Conservation (phyloP, 1,139 yeast species). For the Meyerozyma carpophila region DNA sequence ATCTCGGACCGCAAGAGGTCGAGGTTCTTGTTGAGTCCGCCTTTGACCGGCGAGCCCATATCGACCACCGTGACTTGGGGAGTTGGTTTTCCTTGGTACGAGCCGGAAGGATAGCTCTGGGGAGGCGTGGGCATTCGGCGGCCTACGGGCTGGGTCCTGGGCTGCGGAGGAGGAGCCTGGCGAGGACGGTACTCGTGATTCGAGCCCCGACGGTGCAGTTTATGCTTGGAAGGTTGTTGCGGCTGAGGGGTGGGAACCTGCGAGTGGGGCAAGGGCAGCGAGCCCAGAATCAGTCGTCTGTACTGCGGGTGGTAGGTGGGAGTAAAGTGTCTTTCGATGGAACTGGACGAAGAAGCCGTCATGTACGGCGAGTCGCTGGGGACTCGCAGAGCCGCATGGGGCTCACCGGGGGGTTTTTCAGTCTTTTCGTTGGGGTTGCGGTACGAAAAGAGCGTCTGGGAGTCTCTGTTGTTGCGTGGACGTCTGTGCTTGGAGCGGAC, state of each 20-base stretch:
- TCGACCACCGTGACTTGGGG: not conserved
- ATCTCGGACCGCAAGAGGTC: slow-evolving; percentile 40
- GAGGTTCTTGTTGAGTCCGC: slow-evolving; percentile 32
- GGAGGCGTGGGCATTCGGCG: slow-evolving; percentile 6
- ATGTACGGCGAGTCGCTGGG: slow-evolving; percentile 18
- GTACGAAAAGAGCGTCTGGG: slow-evolving; percentile 30
- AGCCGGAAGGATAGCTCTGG: slow-evolving; percentile 3
- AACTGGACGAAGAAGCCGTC: slow-evolving; percentile 11
- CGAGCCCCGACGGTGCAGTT: slow-evolving; percentile 5
- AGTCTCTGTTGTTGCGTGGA: slow-evolving; percentile 13
- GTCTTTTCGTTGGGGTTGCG: slow-evolving; percentile 16
- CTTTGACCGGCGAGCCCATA: not conserved
- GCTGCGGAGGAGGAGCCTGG: slow-evolving; percentile 9
- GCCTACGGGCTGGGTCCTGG: slow-evolving; percentile 2
- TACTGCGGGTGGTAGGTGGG: slow-evolving; percentile 4
- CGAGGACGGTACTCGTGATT: slow-evolving; percentile 6
- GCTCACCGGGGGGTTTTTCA: slow-evolving; percentile 1
- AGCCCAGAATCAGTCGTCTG: slow-evolving; percentile 1
- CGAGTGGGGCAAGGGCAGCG: slow-evolving; percentile 4
- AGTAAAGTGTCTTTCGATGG: slow-evolving; percentile 10
- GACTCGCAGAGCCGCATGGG: slow-evolving; percentile 1
- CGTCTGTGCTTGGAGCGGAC: slow-evolving; percentile 5
- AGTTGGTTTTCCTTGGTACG: not conserved
- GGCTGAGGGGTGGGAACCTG: slow-evolving; percentile 2
- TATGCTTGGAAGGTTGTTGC: slow-evolving; percentile 4